Conservation (phyloP, 2,329 filamentous ascomycete species). For the Anthostomella pinea region DNA sequence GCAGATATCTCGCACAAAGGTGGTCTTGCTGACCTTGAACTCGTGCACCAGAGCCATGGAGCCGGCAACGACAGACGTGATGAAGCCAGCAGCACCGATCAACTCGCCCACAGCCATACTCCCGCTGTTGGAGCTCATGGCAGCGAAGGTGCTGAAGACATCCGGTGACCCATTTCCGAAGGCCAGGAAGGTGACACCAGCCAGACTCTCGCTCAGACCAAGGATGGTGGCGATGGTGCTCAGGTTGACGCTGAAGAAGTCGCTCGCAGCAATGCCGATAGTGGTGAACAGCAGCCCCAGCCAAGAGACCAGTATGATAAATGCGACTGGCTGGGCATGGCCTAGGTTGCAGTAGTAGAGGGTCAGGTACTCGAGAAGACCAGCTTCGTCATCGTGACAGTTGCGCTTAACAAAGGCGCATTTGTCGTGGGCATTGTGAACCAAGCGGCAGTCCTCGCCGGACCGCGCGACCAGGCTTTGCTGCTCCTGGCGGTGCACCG, state of each 20-base stretch:
- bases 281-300: constrained; percentile 89
- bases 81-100: constrained; percentile 92
- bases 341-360: constrained; percentile 85
- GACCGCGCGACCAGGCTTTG: constrained; percentile 19
- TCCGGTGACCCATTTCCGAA: constrained; percentile 98
- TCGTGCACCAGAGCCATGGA: constrained; percentile 97
- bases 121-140: constrained; percentile 96
- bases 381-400: constrained; percentile 86
- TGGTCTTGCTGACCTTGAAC: constrained; percentile 84
- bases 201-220: constrained; percentile 92
- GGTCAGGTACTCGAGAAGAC: constrained; percentile 81
- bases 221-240: constrained; percentile 87
- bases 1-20: constrained; percentile 84
- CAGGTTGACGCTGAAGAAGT: constrained; percentile 97
- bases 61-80: constrained; percentile 91
- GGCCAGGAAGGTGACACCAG: constrained; percentile 92
- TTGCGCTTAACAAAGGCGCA: constrained; percentile 82
- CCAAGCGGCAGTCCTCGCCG: constrained; percentile 66
- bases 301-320: constrained; percentile 76
- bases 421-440: constrained; percentile 75
- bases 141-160: constrained; percentile 97
- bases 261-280: constrained; percentile 94
- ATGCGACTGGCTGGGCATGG: constrained; percentile 70
- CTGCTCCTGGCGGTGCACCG: constrained; percentile 15
- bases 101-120: constrained; percentile 94